Percentiles rank a stretch among this genome's conserved stretches.
Evolutionary conservation across 2,329 filamentous ascomycete genomes (phyloP).

Genomic region (Geoglossum cookeanum): DNA sequence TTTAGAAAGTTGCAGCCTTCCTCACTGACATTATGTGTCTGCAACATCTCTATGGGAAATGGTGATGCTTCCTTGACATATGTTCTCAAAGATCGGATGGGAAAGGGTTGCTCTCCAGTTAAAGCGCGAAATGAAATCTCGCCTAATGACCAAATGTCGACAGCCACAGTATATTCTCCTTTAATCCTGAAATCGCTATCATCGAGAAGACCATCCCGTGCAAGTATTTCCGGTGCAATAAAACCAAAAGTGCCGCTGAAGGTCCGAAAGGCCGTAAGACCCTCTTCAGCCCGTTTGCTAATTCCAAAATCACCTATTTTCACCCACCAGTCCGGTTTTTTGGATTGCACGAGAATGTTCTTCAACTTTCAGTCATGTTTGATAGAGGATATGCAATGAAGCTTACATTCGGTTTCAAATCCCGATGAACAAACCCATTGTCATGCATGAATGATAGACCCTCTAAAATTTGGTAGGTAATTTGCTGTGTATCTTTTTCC

Average conservation of each 20-base stretch:
- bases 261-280: slow-evolving; percentile 2
- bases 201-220: slow-evolving; percentile 1
- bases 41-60: not conserved
- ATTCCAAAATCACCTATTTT: too few relatives aligned
- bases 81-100: not conserved
- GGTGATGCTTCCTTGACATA: not conserved
- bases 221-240: slow-evolving; percentile 9
- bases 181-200: not conserved
- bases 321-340: too few relatives aligned
- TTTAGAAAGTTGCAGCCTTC: not conserved
- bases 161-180: slow-evolving; percentile 4
- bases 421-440: not conserved
- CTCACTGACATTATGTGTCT: not conserved
- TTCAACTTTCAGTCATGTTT: not conserved
- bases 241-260: slow-evolving; percentile 9
- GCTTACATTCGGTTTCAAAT: not conserved
- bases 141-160: slow-evolving; percentile 12
- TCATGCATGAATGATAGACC: not conserved
- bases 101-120: slow-evolving; percentile 6
- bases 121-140: slow-evolving; percentile 8
- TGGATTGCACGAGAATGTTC: not conserved
- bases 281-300: not conserved
- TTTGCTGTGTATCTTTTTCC: not conserved
- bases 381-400: not conserved
- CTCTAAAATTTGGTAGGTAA: not conserved